Conservation (phyloP, 441 rosid species). For the Pelargonium australe region DNA sequence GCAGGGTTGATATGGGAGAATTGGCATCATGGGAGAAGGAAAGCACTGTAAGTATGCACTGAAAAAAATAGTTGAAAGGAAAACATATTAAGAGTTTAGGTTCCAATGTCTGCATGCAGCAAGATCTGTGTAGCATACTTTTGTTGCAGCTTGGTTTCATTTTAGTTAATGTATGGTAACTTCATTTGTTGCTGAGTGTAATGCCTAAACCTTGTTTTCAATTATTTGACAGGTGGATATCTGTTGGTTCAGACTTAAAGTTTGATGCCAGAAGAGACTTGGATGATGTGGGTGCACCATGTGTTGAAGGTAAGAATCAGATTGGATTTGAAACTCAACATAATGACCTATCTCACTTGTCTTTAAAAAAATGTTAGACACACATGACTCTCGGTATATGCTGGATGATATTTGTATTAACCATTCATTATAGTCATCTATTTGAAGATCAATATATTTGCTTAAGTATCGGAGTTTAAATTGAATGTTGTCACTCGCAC, state of each 20-base stretch:
- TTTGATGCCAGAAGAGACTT: slow-evolving; percentile 95
- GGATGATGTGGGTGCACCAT: slow-evolving; percentile 89
- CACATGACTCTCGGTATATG: not conserved
- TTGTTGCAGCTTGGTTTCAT: slow-evolving; percentile 2
- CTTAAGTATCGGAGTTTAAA: not conserved
- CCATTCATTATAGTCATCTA: not conserved
- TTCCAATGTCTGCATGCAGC: slow-evolving; percentile 12
- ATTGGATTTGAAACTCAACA: not conserved
- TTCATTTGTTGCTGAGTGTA: slow-evolving; percentile 13
- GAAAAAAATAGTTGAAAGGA: not conserved
- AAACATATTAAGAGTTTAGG: slow-evolving; percentile 12
- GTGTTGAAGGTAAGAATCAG: slow-evolving; percentile 53
- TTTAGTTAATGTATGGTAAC: slow-evolving; percentile 6
- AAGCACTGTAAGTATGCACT: slow-evolving; percentile 58
- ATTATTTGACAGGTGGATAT: slow-evolving; percentile 82
- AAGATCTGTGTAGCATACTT: slow-evolving; percentile 3
- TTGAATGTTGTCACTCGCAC: not conserved
- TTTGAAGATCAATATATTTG: not conserved
- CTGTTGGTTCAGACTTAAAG: slow-evolving; percentile 96
- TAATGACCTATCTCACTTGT: not conserved
- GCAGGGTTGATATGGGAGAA: slow-evolving; percentile 98
- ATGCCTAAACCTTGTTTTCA: slow-evolving; percentile 18
- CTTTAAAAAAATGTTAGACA: not conserved
- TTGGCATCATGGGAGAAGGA: slow-evolving; percentile 78
- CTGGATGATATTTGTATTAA: not conserved